Evolutionary conservation across 2,329 filamentous ascomycete genomes (phyloP).

Genomic region (Cytospora mali): DNA sequence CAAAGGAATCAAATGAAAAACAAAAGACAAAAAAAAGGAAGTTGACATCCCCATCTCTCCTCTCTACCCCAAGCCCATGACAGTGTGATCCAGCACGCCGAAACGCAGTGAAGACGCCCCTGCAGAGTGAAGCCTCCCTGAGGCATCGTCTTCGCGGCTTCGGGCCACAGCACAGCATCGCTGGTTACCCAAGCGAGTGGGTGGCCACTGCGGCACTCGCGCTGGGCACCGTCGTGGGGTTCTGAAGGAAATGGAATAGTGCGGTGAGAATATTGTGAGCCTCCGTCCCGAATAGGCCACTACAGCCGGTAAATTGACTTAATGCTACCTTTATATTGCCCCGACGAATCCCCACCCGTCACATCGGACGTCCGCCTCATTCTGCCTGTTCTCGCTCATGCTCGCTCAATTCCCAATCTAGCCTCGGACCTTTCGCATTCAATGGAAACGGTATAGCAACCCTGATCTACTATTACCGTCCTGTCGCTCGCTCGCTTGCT

Average conservation of each 20-base stretch:
- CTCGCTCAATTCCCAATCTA: neutral
- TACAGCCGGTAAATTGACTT: constrained; percentile 51
- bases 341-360: rapidly evolving
- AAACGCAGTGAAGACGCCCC: constrained; percentile 70
- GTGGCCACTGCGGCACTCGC: constrained; percentile 67
- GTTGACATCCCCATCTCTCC: constrained; percentile 60
- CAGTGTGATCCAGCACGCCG: constrained; percentile 71
- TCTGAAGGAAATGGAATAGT: constrained; percentile 59
- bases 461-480: no score
- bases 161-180: constrained; percentile 63
- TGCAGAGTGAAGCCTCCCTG: constrained; percentile 75
- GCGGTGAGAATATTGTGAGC: constrained; percentile 53
- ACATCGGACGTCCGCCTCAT: neutral
- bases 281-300: constrained; percentile 63
- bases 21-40: constrained; percentile 44
- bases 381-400: neutral
- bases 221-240: constrained; percentile 63
- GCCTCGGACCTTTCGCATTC: neutral
- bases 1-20: constrained; percentile 29
- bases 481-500: constrained; percentile 9
- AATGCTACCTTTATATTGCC: constrained; percentile 23
- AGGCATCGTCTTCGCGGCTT: constrained; percentile 71
- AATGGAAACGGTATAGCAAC: constrained; percentile 8
- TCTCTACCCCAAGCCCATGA: constrained; percentile 59
- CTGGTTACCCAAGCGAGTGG: constrained; percentile 70